phyloP scores from a whole-genome alignment of 2,329 filamentous ascomycete genomes.

The Colletotrichum limetticola region DNA sequence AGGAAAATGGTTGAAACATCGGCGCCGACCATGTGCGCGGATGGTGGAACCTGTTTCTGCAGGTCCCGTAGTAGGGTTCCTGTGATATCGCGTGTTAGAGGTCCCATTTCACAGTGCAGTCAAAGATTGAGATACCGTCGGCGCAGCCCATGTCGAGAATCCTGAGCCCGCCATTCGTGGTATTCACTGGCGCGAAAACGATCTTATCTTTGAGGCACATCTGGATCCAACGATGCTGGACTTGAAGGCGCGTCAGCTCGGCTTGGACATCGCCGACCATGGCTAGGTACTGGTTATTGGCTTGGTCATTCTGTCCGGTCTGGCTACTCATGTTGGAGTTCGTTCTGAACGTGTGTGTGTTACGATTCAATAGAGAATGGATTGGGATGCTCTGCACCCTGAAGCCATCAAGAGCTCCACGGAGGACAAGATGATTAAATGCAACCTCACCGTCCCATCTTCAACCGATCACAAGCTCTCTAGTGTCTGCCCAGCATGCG shows the following conservation, averaged over 20 bases:
- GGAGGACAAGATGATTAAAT: not conserved
- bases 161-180: constrained; percentile 19
- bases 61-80: constrained; percentile 34
- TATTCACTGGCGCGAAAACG: constrained; percentile 31
- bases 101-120: not conserved
- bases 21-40: constrained; percentile 33
- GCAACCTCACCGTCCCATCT: not conserved
- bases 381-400: not conserved
- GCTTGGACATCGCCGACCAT: constrained; percentile 17
- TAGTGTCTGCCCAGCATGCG: not conserved
- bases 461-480: not conserved
- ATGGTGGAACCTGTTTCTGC: constrained; percentile 30
- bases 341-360: not conserved
- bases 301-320: not conserved
- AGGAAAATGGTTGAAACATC: constrained; percentile 31
- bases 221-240: constrained; percentile 34
- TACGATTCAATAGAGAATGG: not conserved
- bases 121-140: constrained; percentile 21
- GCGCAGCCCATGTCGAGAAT: constrained; percentile 36
- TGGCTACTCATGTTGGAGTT: not conserved
- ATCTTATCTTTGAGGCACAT: constrained; percentile 23
- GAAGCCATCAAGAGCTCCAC: not conserved
- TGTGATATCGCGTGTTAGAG: not conserved
- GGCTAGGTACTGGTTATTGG: not conserved
- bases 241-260: constrained; percentile 36